A percentile compares a stretch with the other conserved stretches of the same genome.
Conservation (phyloP, 2,329 filamentous ascomycete genomes). For the Mycosphaerella arachidis region DNA sequence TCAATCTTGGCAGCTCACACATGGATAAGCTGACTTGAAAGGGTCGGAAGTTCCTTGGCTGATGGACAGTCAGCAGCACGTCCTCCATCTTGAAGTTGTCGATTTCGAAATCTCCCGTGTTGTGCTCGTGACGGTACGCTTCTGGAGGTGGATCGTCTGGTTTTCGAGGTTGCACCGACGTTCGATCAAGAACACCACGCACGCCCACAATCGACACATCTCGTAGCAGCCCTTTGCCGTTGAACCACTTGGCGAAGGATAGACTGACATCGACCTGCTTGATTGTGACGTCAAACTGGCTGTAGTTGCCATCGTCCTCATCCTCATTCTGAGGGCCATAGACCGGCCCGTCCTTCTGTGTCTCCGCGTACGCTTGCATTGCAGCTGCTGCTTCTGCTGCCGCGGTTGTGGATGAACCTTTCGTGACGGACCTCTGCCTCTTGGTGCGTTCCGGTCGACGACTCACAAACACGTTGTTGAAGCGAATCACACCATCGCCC, state of each 20-base stretch:
- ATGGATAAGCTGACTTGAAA: slow-evolving; percentile 95
- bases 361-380: slow-evolving; percentile 44
- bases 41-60: slow-evolving; percentile 85
- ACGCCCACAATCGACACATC: slow-evolving; percentile 94
- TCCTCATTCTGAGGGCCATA: slow-evolving; percentile 42
- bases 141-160: slow-evolving; percentile 70
- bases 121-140: slow-evolving; percentile 80
- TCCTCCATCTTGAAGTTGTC: slow-evolving; percentile 96
- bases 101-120: slow-evolving; percentile 92
- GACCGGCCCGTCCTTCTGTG: slow-evolving; percentile 34
- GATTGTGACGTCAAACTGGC: slow-evolving; percentile 92
- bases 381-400: slow-evolving; percentile 80
- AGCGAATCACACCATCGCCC: slow-evolving; percentile 91
- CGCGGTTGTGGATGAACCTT: slow-evolving; percentile 80
- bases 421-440: slow-evolving; percentile 59
- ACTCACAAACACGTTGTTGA: slow-evolving; percentile 94
- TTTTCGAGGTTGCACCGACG: slow-evolving; percentile 64
- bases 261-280: slow-evolving; percentile 93
- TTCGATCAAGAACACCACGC: slow-evolving; percentile 85
- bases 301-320: slow-evolving; percentile 94
- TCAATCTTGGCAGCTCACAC: slow-evolving; percentile 84
- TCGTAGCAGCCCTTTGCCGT: slow-evolving; percentile 83
- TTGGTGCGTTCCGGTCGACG: slow-evolving; percentile 71
- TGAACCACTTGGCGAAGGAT: slow-evolving; percentile 99
- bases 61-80: slow-evolving; percentile 83